Evolutionary conservation across 208 protist species (phyloP), one percentile per base, ranked within the genome.

Genomic region (Leishmania tarentolae): DNA sequence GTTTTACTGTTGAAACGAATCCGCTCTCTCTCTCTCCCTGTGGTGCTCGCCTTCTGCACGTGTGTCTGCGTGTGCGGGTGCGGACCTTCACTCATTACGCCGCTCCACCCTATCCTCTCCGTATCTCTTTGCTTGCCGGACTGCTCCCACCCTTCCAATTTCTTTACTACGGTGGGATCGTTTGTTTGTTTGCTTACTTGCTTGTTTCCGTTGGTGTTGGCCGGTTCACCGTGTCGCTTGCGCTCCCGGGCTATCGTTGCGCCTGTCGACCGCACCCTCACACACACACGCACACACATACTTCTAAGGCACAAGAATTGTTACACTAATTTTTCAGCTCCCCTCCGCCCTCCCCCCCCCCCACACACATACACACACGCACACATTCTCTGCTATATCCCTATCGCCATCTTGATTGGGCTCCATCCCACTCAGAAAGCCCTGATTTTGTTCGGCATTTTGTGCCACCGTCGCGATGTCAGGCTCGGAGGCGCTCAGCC

Each of bases 401-500:
- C 15, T 61, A 24, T 24, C 8, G 56, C 56, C 56, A 31, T 61
- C 56, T 6, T 24, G 8, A 24, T 24, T 61, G 56, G 24, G 56
- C 56, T 61, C 7, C 9, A 6, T 61, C n/a, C n/a, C 56, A 8
- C 9, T 31, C 56, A 9, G 15, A 9, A 21, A 21, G 15, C 50
- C 42, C 21, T n/a, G 47, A 21, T 8, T 42, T 46, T 21, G 2
- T 52, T 31, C 56, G 1, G 24, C 6, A 9, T 47, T 21, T n/a
- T 24, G 42, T 9, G 31, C n/a, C 1, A 28, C 44, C 71, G 2
- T 59, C 71, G 17, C 71, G 0, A 77, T 77, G 73, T 42, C 73
- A 0, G 52, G 35, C 44, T 78, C 84, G 76, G 46, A 68, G 9
- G 83, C 81, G 0, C 59, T 88, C 1, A 83, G 73, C 35, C 92